phyloP scores from a whole-genome alignment of 2,329 filamentous ascomycete species.

The Lachnellula arida region DNA sequence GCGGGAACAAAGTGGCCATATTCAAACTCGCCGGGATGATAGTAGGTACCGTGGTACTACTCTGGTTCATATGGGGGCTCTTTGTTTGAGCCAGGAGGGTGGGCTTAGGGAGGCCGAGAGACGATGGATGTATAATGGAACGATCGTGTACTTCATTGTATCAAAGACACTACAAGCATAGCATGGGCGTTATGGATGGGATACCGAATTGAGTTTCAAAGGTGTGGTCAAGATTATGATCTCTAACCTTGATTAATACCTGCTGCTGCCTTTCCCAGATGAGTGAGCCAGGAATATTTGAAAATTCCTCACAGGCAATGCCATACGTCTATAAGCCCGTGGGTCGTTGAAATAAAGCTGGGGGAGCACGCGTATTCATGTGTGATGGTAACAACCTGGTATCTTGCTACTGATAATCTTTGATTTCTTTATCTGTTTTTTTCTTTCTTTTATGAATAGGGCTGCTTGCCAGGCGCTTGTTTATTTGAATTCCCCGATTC shows the following conservation, averaged over 20 bases:
- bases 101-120: background rate
- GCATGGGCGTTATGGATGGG: constrained; percentile 26
- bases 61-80: constrained; percentile 54
- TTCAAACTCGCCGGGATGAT: constrained; percentile 85
- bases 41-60: constrained; percentile 62
- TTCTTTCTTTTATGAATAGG: too few relatives aligned
- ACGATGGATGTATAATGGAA: background rate
- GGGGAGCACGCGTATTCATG: too few relatives aligned
- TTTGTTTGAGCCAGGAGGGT: constrained; percentile 24
- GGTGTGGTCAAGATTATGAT: background rate
- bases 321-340: too few relatives aligned
- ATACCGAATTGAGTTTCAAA: background rate
- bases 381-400: background rate
- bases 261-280: too few relatives aligned
- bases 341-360: too few relatives aligned
- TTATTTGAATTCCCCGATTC: background rate
- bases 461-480: background rate
- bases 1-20: constrained; percentile 86
- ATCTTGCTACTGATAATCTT: constrained; percentile 4
- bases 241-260: too few relatives aligned
- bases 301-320: too few relatives aligned
- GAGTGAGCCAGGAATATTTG: too few relatives aligned
- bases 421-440: background rate
- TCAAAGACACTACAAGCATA: constrained; percentile 26
- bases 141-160: constrained; percentile 21